A percentile compares a stretch with the other conserved stretches of the same genome.
These are phyloP conservation scores for Diaporthe nobilis DNA, from an alignment of 2,329 filamentous ascomycete species.

Conservation along the genomic window DNA sequence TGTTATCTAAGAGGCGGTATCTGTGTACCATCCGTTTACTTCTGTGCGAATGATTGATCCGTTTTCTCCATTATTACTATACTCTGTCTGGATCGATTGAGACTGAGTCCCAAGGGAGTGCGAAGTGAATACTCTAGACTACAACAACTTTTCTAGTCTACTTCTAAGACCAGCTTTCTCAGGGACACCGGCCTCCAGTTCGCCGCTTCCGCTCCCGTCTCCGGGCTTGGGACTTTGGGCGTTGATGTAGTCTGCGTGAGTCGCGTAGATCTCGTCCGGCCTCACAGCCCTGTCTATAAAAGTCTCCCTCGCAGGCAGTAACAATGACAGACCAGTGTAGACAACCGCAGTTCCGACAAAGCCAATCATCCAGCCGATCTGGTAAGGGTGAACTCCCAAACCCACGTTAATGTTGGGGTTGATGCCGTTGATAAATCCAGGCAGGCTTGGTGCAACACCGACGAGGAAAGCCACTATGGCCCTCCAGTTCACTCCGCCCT, in stretches of 20 bases:
- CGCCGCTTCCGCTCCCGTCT: constrained; percentile 21
- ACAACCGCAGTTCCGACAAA: constrained; percentile 37
- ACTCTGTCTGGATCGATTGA: neutral
- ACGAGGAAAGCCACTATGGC: constrained; percentile 48
- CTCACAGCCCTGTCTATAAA: constrained; percentile 35
- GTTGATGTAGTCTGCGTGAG: constrained; percentile 25
- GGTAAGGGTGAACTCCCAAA: constrained; percentile 37
- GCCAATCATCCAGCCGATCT: constrained; percentile 39
- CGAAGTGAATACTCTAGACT: neutral
- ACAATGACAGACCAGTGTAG: constrained; percentile 25
- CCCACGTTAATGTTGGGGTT: constrained; percentile 34
- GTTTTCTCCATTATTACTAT: neutral
- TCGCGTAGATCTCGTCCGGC: constrained; percentile 36
- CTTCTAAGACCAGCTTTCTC: constrained; percentile 21
- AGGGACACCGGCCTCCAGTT: constrained; percentile 20
- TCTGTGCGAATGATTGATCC: no score
- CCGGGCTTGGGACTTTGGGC: constrained; percentile 1
- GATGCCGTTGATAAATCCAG: constrained; percentile 44
- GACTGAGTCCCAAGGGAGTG: no score
- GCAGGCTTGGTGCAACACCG: constrained; percentile 47
- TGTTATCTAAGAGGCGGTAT: no score
- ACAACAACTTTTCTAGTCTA: constrained; percentile 20
- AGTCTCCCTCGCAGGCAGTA: constrained; percentile 29
- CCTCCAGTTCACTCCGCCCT: constrained; percentile 52
- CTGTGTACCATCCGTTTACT: no score